These are phyloP conservation scores for Neonectria neomacrospora DNA, from an alignment of 2,329 filamentous ascomycete genomes.

Conservation along the genomic window DNA sequence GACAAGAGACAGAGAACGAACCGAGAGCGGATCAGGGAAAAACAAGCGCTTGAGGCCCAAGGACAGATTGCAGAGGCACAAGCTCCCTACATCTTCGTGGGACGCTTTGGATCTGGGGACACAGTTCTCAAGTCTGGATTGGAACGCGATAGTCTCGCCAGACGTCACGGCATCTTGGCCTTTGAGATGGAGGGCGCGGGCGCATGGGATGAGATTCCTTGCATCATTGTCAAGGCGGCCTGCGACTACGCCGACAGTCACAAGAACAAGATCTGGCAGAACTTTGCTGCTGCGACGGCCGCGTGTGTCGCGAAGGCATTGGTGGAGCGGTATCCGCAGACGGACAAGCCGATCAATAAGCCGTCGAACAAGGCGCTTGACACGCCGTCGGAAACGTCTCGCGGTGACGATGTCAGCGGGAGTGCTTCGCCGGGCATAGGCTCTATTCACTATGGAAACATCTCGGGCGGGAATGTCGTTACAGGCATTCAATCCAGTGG, in stretches of 20 bases:
- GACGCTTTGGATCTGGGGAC: conserved; percentile 52
- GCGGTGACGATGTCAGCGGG: background rate
- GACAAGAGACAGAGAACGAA: background rate
- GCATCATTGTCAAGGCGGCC: conserved; percentile 7
- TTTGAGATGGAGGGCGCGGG: conserved; percentile 20
- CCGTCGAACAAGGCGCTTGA: background rate
- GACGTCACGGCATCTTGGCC: background rate
- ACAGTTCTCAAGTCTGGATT: conserved; percentile 51
- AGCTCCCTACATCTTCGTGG: conserved; percentile 46
- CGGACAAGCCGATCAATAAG: background rate
- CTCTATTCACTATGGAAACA: background rate
- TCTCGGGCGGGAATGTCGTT: background rate
- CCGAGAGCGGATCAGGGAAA: background rate
- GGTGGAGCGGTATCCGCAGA: background rate
- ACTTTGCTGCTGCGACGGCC: conserved; percentile 14
- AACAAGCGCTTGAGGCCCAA: background rate
- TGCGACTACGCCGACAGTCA: conserved; percentile 19
- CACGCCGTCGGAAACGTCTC: background rate
- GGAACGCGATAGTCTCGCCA: conserved; percentile 19
- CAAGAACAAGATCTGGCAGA: conserved; percentile 18
- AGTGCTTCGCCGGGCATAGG: background rate
- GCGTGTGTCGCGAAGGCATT: background rate
- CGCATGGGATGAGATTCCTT: conserved; percentile 6
- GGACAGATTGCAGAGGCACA: background rate
- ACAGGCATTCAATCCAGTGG: background rate